These are phyloP conservation scores for Anthoceros angustus DNA, from an alignment of 225 moss, liverwort and hornwort genomes.

Conservation along the genomic window DNA sequence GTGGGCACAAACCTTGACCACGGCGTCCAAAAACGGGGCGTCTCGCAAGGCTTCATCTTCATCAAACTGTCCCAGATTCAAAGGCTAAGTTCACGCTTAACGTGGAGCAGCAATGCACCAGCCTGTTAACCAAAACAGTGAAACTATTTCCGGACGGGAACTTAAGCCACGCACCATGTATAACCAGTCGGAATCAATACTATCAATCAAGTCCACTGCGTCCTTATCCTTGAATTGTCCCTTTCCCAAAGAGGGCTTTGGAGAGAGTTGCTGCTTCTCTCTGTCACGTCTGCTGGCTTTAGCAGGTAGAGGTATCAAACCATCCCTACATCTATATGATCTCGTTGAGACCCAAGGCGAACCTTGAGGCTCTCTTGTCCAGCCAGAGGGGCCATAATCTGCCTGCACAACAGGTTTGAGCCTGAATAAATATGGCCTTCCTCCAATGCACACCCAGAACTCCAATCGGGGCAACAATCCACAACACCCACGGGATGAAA, in stretches of 20 bases:
- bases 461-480: too few relatives aligned
- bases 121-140: background rate
- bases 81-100: background rate
- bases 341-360: background rate
- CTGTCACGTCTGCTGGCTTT: background rate
- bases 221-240: background rate
- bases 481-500: too few relatives aligned
- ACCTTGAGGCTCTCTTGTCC: too few relatives aligned
- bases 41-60: slow-evolving; percentile 61
- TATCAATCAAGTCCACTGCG: background rate
- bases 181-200: background rate
- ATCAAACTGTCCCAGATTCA: slow-evolving; percentile 38
- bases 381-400: too few relatives aligned
- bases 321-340: background rate
- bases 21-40: slow-evolving; percentile 85
- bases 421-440: too few relatives aligned
- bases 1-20: slow-evolving; percentile 61
- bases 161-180: background rate
- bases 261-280: background rate
- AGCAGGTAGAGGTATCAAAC: background rate
- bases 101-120: background rate
- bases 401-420: too few relatives aligned
- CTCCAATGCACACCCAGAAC: too few relatives aligned
- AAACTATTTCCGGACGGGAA: background rate
- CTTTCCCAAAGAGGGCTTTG: background rate